Percentiles rank a stretch among this genome's conserved stretches.
Evolutionary conservation across 345 rosid genomes (phyloP).

Genomic region (Rubroshorea leprosula): DNA sequence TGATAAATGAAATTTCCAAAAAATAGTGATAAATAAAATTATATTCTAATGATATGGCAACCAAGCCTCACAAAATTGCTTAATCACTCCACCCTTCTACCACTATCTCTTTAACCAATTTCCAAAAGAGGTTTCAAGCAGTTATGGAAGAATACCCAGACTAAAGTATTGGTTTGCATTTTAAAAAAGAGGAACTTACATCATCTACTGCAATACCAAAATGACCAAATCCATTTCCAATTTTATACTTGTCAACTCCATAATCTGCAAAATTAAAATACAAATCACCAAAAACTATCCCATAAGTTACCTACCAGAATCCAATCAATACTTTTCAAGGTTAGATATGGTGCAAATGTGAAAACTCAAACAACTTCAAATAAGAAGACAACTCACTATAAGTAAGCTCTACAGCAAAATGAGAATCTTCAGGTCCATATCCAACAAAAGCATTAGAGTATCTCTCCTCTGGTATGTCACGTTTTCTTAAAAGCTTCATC

Average conservation of each 20-base stretch:
- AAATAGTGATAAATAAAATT: no score
- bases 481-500: constrained; percentile 93
- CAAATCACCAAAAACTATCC: neutral
- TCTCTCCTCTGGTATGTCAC: constrained; percentile 95
- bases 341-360: neutral
- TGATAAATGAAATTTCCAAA: no score
- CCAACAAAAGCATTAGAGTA: constrained; percentile 96
- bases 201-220: constrained; percentile 89
- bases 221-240: constrained; percentile 91
- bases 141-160: neutral
- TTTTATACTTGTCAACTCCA: constrained; percentile 86
- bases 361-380: neutral
- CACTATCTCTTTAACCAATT: no score
- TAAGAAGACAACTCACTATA: constrained; percentile 47
- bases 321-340: neutral
- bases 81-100: no score
- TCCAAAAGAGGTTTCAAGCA: neutral
- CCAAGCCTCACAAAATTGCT: no score
- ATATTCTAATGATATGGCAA: no score
- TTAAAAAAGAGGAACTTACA: constrained; percentile 41
- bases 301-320: neutral
- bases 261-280: constrained; percentile 48
- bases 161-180: neutral
- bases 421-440: constrained; percentile 95
- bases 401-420: constrained; percentile 86